These are phyloP conservation scores for Porphyra umbilicalis DNA, from an alignment of 31 red algal genomes.

Conservation along the genomic window DNA sequence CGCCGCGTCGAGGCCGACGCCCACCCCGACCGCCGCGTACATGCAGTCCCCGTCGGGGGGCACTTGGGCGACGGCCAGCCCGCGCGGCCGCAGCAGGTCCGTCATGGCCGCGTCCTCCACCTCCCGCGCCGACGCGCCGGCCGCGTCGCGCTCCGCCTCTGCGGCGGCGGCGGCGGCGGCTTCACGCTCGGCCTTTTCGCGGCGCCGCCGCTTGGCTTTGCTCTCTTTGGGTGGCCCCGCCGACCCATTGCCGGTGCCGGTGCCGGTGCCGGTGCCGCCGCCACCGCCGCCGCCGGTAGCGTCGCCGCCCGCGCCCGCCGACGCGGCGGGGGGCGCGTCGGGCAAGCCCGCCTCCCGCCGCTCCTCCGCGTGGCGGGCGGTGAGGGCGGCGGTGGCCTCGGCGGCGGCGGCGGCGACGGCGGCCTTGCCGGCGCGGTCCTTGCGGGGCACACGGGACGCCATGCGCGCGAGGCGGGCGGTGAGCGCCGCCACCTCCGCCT, in stretches of 20 bases:
- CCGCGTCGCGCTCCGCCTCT: constrained; percentile 28
- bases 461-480: neutral
- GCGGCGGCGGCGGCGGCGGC: constrained; percentile 12
- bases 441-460: neutral
- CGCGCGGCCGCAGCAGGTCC: constrained; percentile 16
- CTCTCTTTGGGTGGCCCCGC: constrained; percentile 11
- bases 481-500: neutral
- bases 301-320: neutral
- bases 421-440: neutral
- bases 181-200: constrained; percentile 29
- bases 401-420: neutral
- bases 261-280: neutral
- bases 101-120: constrained; percentile 27
- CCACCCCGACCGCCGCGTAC: constrained; percentile 27
- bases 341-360: neutral
- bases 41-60: constrained; percentile 60
- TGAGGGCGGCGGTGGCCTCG: neutral
- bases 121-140: constrained; percentile 32
- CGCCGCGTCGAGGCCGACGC: neutral
- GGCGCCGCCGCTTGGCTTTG: constrained; percentile 30
- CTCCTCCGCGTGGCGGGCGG: neutral
- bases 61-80: constrained; percentile 26
- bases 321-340: neutral
- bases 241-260: neutral
- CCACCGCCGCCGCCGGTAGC: neutral